These are phyloP conservation scores for Silene conica DNA, from an alignment of 148 eudicot species.

Conservation along the genomic window DNA sequence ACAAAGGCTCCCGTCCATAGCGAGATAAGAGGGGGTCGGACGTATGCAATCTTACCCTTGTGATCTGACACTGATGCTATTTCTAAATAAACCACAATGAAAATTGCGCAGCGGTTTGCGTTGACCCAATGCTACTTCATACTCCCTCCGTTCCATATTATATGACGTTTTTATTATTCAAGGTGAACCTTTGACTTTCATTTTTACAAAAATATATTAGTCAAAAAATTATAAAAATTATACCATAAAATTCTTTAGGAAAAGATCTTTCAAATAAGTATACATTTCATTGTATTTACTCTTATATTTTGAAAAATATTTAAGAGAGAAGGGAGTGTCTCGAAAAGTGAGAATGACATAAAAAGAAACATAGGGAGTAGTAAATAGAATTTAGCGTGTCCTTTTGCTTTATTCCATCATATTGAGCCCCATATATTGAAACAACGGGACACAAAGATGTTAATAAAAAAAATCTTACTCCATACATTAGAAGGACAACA, in stretches of 20 bases:
- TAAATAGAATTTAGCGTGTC: neutral
- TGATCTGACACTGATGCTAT: neutral
- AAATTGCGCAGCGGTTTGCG: neutral
- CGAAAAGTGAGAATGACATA: too few relatives aligned
- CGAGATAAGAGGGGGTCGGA: neutral
- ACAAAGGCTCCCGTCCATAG: neutral
- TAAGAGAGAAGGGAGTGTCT: too few relatives aligned
- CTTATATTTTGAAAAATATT: too few relatives aligned
- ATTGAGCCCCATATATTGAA: neutral
- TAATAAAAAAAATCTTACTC: neutral
- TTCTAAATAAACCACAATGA: neutral
- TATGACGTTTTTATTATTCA: too few relatives aligned
- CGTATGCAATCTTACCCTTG: neutral
- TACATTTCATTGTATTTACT: too few relatives aligned
- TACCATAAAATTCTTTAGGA: too few relatives aligned
- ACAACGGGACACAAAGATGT: neutral
- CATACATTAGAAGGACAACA: neutral
- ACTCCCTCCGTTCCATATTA: too few relatives aligned
- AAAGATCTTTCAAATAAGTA: too few relatives aligned
- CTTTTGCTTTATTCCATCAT: neutral
- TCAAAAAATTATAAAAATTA: too few relatives aligned
- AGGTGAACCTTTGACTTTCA: too few relatives aligned
- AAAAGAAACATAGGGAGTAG: too few relatives aligned
- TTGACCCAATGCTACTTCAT: neutral
- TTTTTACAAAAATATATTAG: too few relatives aligned